A percentile compares a stretch with the other conserved stretches of the same genome.
These are phyloP conservation scores for Penicillium sp. DNA, from an alignment of 2,329 filamentous ascomycete genomes.

Conservation along the genomic window DNA sequence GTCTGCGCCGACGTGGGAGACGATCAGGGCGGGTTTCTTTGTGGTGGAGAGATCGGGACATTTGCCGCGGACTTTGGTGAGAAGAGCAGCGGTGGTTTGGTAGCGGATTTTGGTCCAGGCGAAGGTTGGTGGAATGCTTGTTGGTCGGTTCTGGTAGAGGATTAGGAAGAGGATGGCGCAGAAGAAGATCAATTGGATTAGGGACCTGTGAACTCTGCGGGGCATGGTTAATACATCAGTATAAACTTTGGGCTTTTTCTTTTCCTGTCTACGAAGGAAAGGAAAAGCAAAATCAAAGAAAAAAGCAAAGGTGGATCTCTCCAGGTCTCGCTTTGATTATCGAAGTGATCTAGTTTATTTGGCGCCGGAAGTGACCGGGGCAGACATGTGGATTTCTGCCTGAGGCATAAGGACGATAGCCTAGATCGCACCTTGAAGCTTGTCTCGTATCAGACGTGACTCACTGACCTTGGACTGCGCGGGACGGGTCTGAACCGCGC, in stretches of 20 bases:
- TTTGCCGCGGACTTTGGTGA: constrained; percentile 47
- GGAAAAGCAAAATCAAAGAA: neutral
- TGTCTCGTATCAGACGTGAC: constrained; percentile 7
- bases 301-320: neutral
- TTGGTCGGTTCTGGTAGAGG: constrained; percentile 46
- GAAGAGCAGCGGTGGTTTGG: constrained; percentile 41
- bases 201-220: constrained; percentile 44
- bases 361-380: constrained; percentile 11
- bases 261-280: neutral
- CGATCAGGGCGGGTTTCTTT: constrained; percentile 54
- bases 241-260: neutral
- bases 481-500: neutral
- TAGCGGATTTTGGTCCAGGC: constrained; percentile 55
- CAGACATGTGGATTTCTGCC: neutral
- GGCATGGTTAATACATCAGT: constrained; percentile 35
- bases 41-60: constrained; percentile 50
- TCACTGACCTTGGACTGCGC: constrained; percentile 3
- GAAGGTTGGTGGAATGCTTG: constrained; percentile 39
- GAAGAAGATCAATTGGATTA: constrained; percentile 48
- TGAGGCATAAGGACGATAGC: neutral
- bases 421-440: constrained; percentile 1
- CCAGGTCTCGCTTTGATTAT: no score
- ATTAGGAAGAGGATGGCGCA: constrained; percentile 42
- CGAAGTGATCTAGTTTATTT: no score
- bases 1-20: constrained; percentile 51